phyloP scores from a whole-genome alignment of 2,329 filamentous ascomycete genomes.

The Monilinia polystroma region DNA sequence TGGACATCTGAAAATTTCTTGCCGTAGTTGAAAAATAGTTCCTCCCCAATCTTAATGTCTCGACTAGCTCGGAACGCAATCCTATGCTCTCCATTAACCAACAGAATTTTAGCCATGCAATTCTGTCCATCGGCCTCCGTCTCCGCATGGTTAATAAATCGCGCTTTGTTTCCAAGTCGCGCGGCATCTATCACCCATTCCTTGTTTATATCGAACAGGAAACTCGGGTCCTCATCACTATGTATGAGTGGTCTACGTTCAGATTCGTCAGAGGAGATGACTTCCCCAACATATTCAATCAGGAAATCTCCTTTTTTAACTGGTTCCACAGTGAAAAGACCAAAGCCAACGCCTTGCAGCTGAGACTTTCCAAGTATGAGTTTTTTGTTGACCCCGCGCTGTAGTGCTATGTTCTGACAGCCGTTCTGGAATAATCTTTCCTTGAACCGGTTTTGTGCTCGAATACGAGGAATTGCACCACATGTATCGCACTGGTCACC shows the following conservation, averaged over 20 bases:
- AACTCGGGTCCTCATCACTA: constrained; percentile 42
- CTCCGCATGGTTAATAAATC: constrained; percentile 79
- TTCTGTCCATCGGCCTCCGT: constrained; percentile 60
- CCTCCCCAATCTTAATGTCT: constrained; percentile 68
- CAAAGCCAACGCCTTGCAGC: constrained; percentile 68
- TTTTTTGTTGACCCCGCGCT: constrained; percentile 64
- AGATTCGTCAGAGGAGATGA: constrained; percentile 49
- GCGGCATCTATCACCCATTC: constrained; percentile 64
- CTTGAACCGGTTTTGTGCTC: constrained; percentile 65
- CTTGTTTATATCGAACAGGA: constrained; percentile 54
- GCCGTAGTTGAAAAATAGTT: constrained; percentile 81
- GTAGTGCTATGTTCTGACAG: constrained; percentile 72
- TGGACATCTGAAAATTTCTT: constrained; percentile 59
- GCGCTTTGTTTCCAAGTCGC: constrained; percentile 74
- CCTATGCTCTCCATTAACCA: constrained; percentile 73
- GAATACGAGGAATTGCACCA: constrained; percentile 65
- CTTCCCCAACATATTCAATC: constrained; percentile 77
- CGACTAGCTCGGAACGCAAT: constrained; percentile 71
- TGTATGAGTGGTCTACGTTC: constrained; percentile 41
- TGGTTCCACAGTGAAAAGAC: constrained; percentile 60
- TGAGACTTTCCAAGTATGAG: constrained; percentile 69
- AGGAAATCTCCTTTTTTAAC: constrained; percentile 63
- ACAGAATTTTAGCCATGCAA: constrained; percentile 65
- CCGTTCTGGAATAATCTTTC: constrained; percentile 55
- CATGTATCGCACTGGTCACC: constrained; percentile 73